Evolutionary conservation across 257 asterid species (phyloP).

Genomic region (Salvia hispanica): DNA sequence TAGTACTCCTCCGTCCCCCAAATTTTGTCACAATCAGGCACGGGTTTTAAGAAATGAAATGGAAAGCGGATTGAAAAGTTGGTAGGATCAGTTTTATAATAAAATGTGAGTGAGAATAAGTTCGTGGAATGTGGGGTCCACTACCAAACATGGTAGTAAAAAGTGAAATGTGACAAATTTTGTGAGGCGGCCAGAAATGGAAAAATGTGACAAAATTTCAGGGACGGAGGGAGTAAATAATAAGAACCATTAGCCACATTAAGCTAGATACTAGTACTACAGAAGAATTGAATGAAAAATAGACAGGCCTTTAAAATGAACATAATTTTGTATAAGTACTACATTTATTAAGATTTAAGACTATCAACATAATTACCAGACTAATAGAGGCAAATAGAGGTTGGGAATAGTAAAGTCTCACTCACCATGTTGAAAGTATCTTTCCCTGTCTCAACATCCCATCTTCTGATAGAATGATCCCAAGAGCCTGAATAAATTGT

Average conservation of each 20-base stretch:
- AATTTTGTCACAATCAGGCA: too few relatives aligned
- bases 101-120: too few relatives aligned
- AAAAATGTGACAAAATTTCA: too few relatives aligned
- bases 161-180: too few relatives aligned
- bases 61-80: too few relatives aligned
- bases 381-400: neutral
- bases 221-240: too few relatives aligned
- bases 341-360: neutral
- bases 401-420: conserved; percentile 11
- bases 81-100: too few relatives aligned
- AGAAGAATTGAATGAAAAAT: conserved; percentile 3
- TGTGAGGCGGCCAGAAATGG: too few relatives aligned
- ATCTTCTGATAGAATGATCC: conserved; percentile 92
- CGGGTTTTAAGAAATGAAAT: too few relatives aligned
- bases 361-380: conserved; percentile 4
- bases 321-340: conserved; percentile 8
- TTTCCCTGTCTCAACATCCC: conserved; percentile 95
- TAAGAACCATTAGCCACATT: neutral
- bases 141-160: too few relatives aligned
- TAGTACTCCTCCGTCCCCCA: too few relatives aligned
- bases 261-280: neutral
- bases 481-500: conserved; percentile 88
- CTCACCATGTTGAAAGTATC: conserved; percentile 69
- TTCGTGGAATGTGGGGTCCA: too few relatives aligned
- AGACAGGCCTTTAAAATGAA: neutral